phyloP scores from a whole-genome alignment of 2,329 filamentous ascomycete genomes.

The Fonsecaea erecta region DNA sequence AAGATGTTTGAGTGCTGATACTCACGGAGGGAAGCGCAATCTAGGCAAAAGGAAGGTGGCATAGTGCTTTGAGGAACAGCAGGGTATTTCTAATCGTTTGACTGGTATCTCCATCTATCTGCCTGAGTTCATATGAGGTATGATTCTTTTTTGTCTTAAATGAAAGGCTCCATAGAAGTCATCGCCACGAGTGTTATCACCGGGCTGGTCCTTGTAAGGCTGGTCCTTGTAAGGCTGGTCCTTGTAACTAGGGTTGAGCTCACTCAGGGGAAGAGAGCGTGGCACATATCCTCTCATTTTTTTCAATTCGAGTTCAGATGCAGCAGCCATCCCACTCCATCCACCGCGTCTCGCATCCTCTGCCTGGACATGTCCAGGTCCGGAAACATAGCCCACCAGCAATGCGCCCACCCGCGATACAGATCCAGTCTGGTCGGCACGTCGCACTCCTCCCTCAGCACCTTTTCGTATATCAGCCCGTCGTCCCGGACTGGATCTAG shows the following conservation, averaged over 20 bases:
- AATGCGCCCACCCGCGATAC: slow-evolving; percentile 51
- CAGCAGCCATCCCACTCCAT: slow-evolving; percentile 31
- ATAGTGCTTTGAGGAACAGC: neutral
- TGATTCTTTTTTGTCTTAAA: too few species aligned
- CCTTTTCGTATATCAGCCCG: slow-evolving; percentile 57
- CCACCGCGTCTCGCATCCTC: slow-evolving; percentile 27
- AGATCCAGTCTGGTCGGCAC: slow-evolving; percentile 53
- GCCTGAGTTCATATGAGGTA: too few species aligned
- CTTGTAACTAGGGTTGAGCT: too few species aligned
- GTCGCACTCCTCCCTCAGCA: slow-evolving; percentile 51
- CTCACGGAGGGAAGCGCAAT: neutral
- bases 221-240: too few species aligned
- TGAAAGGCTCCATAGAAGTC: too few species aligned
- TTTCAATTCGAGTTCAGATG: neutral
- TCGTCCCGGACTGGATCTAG: slow-evolving; percentile 60
- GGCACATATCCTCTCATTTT: too few species aligned
- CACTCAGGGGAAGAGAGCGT: too few species aligned
- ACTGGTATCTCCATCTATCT: too few species aligned
- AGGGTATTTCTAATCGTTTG: too few species aligned
- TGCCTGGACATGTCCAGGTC: slow-evolving; percentile 28
- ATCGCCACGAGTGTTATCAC: too few species aligned
- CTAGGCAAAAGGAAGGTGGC: neutral
- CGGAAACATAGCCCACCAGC: slow-evolving; percentile 34
- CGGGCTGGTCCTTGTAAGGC: too few species aligned
- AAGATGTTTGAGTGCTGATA: slow-evolving; percentile 57